Evolutionary conservation across 495 filamentous ascomycete genomes (phyloP), one percentile per base, ranked within the genome.

Genomic region (Tetracladium marchalianum): DNA sequence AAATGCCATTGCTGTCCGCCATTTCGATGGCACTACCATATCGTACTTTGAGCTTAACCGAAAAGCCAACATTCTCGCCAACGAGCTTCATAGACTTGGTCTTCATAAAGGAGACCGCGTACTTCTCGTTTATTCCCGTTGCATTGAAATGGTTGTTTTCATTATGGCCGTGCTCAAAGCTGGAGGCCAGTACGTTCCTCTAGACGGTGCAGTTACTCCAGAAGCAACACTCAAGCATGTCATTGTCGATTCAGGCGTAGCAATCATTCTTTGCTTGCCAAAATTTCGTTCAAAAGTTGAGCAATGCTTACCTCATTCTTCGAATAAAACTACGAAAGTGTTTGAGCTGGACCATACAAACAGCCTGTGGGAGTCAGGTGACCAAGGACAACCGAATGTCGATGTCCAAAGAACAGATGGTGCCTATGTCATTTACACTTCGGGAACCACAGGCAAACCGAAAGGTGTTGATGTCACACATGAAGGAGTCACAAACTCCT

Each of bases 171-270:
- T 72, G n/a, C 52, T 77, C 8, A 67, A 68, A 13, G 63, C 69
- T 11, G 74, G 74, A 7, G 71, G 58, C 6, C 68, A 66, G 40
- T 70, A 69, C 50, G 76, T 81, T 17, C 77, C 66, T 5, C 46
- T 66, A 3, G 64, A 68, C 41, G 66, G 66, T 11, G 60, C 60
- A 11, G 55, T 68, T 15, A 58, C 61, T 13, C 46, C 66, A 7
- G 54, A 57, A 7, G 51, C 58, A 19, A 54, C 64, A 3, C 43
- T 68, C 5, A 51, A 44, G 11, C 58, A 63, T 39, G 52, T 63
- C 16, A 49, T 66, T 41, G 22, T 38, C 10, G 58, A 68, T 43
- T 47, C 60, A 2, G 19, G 24, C 15, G 41, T 13, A 37, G 16
- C 27, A 9, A 31, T 43, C 16, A 34, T 45, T 12, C 35, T 53